Conservation (phyloP, 2,329 filamentous ascomycete species). For the Alternaria hordeiaustralica region DNA sequence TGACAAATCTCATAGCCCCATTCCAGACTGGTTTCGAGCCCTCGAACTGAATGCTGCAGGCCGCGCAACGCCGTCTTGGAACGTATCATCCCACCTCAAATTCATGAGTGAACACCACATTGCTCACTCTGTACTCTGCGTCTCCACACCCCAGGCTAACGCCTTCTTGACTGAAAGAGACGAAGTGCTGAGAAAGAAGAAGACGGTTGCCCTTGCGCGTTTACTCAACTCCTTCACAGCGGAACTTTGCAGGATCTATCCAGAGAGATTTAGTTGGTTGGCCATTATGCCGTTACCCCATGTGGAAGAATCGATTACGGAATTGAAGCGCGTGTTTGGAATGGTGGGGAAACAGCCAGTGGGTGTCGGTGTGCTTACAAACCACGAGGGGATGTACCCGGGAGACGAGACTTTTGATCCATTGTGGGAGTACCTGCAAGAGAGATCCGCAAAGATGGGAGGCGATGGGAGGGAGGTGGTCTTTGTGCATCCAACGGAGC, state of each 20-base stretch:
- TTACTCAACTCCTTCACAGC: conserved; percentile 45
- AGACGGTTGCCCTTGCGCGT: conserved; percentile 42
- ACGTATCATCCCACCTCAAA: conserved; percentile 30
- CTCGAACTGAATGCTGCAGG: conserved; percentile 44
- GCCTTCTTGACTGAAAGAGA: conserved; percentile 33
- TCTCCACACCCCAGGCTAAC: conserved; percentile 46
- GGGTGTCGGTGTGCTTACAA: conserved; percentile 44
- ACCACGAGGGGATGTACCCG: conserved; percentile 44
- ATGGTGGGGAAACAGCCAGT: conserved; percentile 37
- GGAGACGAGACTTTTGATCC: conserved; percentile 34
- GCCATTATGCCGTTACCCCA: conserved; percentile 40
- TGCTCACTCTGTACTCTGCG: conserved; percentile 36
- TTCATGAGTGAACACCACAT: conserved; percentile 44
- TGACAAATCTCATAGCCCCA: conserved; percentile 17
- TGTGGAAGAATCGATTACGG: conserved; percentile 35
- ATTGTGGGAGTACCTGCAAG: conserved; percentile 39
- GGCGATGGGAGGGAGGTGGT: conserved; percentile 34
- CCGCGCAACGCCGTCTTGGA: conserved; percentile 43
- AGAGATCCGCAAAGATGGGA: conserved; percentile 10
- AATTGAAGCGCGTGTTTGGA: conserved; percentile 34
- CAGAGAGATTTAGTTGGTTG: conserved; percentile 38
- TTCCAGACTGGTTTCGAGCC: conserved; percentile 43
- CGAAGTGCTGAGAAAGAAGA: conserved; percentile 13
- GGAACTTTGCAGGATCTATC: conserved; percentile 31
- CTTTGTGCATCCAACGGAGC: conserved; percentile 47